Percentiles rank a stretch among this genome's conserved stretches.
These are phyloP conservation scores for Auxenochlorella protothecoides DNA, from an alignment of 139 green algal species.

Conservation along the genomic window DNA sequence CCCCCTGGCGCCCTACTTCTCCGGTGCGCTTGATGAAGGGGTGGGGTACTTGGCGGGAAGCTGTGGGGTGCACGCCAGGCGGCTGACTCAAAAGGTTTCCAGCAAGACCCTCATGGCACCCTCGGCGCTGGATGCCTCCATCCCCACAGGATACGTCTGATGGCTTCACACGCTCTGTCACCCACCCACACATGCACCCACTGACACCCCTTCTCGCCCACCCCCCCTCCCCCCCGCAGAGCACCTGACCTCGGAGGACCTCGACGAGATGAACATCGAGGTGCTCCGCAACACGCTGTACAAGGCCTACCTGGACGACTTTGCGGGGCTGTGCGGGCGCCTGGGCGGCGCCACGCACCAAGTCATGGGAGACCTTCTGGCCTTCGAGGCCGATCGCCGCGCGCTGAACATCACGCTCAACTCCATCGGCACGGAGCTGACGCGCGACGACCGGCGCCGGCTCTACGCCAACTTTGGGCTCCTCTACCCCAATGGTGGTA, in stretches of 20 bases:
- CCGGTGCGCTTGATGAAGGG: background rate
- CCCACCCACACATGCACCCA: conserved; percentile 10
- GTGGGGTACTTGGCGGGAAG: too few relatives aligned
- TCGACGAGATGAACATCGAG: conserved; percentile 99
- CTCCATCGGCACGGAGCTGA: conserved; percentile 92
- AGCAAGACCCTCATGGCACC: too few relatives aligned
- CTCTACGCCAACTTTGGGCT: conserved; percentile 93
- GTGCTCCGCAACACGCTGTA: conserved; percentile 91
- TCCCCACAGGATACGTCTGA: too few relatives aligned
- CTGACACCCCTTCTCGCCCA: background rate
- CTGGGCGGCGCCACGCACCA: conserved; percentile 80
- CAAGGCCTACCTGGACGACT: conserved; percentile 98
- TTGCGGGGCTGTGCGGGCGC: conserved; percentile 64
- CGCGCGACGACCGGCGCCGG: conserved; percentile 86
- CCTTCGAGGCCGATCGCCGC: conserved; percentile 93
- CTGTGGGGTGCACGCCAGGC: too few relatives aligned
- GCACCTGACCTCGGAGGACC: conserved; percentile 75
- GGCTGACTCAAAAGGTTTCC: too few relatives aligned
- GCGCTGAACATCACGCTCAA: conserved; percentile 99
- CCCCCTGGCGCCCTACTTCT: conserved; percentile 94
- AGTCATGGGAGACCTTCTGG: conserved; percentile 88
- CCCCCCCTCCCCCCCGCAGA: conserved; percentile 13
- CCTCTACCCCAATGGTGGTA: conserved; percentile 65
- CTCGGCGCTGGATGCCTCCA: too few relatives aligned
- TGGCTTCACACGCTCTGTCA: background rate